Percentiles rank a stretch among this genome's conserved stretches.
phyloP scores from a whole-genome alignment of 148 eudicot species.

The Limonium bicolor region DNA sequence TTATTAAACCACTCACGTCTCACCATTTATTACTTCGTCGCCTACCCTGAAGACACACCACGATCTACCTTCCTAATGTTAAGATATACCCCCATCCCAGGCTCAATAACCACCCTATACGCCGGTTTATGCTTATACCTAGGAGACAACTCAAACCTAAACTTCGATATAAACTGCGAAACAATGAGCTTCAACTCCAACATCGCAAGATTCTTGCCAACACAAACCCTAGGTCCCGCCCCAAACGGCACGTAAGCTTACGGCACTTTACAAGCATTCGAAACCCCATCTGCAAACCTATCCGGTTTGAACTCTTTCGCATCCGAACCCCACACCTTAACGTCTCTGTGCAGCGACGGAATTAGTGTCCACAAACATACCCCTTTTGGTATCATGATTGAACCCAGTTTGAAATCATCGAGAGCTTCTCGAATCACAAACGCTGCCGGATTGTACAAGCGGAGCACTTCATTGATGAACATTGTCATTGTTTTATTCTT shows the following conservation, averaged over 20 bases:
- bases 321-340: constrained; percentile 33
- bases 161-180: too few species aligned
- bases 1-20: too few species aligned
- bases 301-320: constrained; percentile 35
- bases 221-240: constrained; percentile 33
- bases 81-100: too few species aligned
- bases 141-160: too few species aligned
- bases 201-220: constrained; percentile 37
- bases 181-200: constrained; percentile 28
- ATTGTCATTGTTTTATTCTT: too few species aligned
- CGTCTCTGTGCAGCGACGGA: constrained; percentile 36
- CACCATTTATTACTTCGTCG: too few species aligned
- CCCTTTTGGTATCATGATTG: constrained; percentile 31
- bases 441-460: constrained; percentile 42
- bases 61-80: too few species aligned
- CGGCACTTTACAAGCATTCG: constrained; percentile 32
- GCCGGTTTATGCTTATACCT: too few species aligned
- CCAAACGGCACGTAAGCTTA: constrained; percentile 46
- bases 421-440: constrained; percentile 22
- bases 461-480: constrained; percentile 40
- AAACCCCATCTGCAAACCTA: constrained; percentile 30
- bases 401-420: constrained; percentile 19
- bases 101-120: too few species aligned
- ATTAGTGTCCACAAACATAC: constrained; percentile 41
- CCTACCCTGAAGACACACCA: too few species aligned